phyloP scores from a whole-genome alignment of 371 early-diverging fungal genomes.

The Syncephalastrum monosporum region DNA sequence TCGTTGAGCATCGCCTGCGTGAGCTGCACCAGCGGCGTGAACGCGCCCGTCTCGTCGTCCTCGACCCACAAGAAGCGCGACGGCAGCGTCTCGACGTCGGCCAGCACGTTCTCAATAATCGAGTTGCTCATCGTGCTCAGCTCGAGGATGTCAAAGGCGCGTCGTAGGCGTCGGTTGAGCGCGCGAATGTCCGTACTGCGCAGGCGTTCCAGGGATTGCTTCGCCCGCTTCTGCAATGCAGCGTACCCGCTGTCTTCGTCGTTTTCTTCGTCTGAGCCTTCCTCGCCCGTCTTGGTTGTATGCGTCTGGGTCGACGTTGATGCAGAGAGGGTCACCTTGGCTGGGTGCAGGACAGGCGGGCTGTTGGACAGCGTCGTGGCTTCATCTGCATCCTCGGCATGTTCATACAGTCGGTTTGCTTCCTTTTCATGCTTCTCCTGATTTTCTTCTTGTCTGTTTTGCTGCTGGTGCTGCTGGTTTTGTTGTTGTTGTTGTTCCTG shows the following conservation, averaged over 20 bases:
- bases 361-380: too few species aligned
- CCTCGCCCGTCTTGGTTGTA: not conserved
- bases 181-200: conserved; percentile 60
- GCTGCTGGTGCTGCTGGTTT: too few species aligned
- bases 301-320: too few species aligned
- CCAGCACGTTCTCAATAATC: conserved; percentile 65
- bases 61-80: conserved; percentile 57
- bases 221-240: conserved; percentile 17
- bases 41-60: conserved; percentile 22
- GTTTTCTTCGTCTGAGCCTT: conserved; percentile 2
- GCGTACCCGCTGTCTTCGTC: conserved; percentile 10
- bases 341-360: too few species aligned
- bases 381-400: too few species aligned
- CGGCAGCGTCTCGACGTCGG: conserved; percentile 56
- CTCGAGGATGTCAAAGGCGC: conserved; percentile 72
- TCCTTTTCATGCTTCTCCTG: too few species aligned
- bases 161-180: conserved; percentile 54
- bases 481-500: conserved; percentile 4
- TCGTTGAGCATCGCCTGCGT: conserved; percentile 65
- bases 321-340: too few species aligned
- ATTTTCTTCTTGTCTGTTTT: too few species aligned
- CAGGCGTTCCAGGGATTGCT: conserved; percentile 40
- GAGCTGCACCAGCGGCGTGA: conserved; percentile 56
- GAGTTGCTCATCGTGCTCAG: conserved; percentile 73
- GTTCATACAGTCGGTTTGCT: too few species aligned